A percentile compares a stretch with the other conserved stretches of the same genome.
Evolutionary conservation across 306 rosid genomes (phyloP).

Genomic region (Trifolium subterraneum): DNA sequence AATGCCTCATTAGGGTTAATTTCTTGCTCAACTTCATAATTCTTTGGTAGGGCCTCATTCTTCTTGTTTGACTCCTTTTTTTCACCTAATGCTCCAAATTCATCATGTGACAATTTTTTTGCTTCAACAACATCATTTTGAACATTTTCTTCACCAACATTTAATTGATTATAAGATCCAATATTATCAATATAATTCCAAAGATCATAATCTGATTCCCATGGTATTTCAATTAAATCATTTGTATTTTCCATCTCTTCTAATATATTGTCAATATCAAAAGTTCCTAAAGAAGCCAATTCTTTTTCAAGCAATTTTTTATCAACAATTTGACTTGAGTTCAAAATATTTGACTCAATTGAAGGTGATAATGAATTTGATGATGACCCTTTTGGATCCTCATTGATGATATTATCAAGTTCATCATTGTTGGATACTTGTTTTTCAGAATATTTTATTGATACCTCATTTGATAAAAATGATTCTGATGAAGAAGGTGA

Average conservation of each 20-base stretch:
- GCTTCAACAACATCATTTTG: constrained; percentile 41
- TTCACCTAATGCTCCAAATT: constrained; percentile 62
- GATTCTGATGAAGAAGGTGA: constrained; percentile 64
- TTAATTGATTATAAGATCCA: constrained; percentile 37
- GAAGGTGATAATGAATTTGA: constrained; percentile 45
- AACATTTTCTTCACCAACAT: constrained; percentile 36
- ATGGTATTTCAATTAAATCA: constrained; percentile 46
- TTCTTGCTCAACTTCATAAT: constrained; percentile 34
- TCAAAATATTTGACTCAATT: constrained; percentile 53
- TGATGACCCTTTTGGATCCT: constrained; percentile 46
- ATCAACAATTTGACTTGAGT: constrained; percentile 38
- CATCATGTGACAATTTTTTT: constrained; percentile 54
- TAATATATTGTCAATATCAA: constrained; percentile 34
- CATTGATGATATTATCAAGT: constrained; percentile 5
- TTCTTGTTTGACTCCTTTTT: constrained; percentile 37
- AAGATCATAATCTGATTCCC: constrained; percentile 63
- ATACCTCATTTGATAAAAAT: constrained; percentile 41
- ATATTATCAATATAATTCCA: constrained; percentile 69
- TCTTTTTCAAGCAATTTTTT: constrained; percentile 40
- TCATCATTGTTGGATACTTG: constrained; percentile 43
- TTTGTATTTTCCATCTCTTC: constrained; percentile 52
- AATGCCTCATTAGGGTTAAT: constrained; percentile 39
- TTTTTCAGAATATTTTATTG: constrained; percentile 25
- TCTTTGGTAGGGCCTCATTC: constrained; percentile 34
- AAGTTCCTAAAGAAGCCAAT: constrained; percentile 39